Conservation (phyloP, 768 basidiomycete genomes). For the Hysterangium stoloniferum region DNA sequence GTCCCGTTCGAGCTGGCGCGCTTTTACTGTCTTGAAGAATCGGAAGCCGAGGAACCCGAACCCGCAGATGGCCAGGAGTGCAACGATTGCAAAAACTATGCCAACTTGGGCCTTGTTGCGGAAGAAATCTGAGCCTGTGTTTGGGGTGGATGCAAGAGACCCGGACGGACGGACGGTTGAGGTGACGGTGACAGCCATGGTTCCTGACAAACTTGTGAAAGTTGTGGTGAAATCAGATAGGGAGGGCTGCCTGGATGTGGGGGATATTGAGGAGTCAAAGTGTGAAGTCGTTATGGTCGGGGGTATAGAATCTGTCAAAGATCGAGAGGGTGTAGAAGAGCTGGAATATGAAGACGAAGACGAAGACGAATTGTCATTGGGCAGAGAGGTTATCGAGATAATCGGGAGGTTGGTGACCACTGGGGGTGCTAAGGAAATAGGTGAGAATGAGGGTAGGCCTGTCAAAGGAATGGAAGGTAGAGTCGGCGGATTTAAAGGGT, state of each 20-base stretch:
- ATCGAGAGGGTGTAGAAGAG: slow-evolving; percentile 13
- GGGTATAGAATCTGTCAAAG: not conserved
- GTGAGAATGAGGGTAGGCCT: not conserved
- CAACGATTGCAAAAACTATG: slow-evolving; percentile 45
- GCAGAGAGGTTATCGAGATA: too few relatives aligned
- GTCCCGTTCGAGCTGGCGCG: not conserved
- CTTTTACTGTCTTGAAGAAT: slow-evolving; percentile 4
- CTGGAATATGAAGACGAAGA: slow-evolving; percentile 5
- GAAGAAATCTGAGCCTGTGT: slow-evolving; percentile 36
- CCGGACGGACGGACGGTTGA: slow-evolving; percentile 23
- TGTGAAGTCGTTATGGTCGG: slow-evolving; percentile 9
- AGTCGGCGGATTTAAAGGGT: not conserved
- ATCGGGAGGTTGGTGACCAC: too few relatives aligned
- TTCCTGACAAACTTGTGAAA: slow-evolving; percentile 20
- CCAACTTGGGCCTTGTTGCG: slow-evolving; percentile 60
- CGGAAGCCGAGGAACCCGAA: slow-evolving; percentile 8
- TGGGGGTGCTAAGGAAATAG: slow-evolving; percentile 16
- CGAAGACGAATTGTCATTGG: too few relatives aligned
- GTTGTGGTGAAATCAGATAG: slow-evolving; percentile 15
- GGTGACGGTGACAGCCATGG: slow-evolving; percentile 26
- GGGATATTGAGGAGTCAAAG: slow-evolving; percentile 9
- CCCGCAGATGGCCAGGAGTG: slow-evolving; percentile 36
- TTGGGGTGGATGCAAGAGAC: slow-evolving; percentile 14
- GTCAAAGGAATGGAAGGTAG: not conserved
- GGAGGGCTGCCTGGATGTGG: slow-evolving; percentile 4